These are phyloP conservation scores for Penicillium sp. DNA, from an alignment of 2,329 filamentous ascomycete species.

Conservation along the genomic window DNA sequence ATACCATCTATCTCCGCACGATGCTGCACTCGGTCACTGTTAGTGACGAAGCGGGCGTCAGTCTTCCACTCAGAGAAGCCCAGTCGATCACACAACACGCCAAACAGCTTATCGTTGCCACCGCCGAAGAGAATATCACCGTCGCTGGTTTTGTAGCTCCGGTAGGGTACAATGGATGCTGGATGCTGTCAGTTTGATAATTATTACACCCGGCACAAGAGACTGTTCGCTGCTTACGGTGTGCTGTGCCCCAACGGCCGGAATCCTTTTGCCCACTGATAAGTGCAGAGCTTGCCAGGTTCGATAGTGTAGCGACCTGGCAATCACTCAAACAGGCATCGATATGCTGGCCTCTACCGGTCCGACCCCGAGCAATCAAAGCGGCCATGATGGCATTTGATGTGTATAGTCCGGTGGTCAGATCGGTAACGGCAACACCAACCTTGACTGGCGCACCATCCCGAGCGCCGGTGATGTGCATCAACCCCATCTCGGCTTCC, in stretches of 20 bases:
- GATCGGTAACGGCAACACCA: slow-evolving; percentile 88
- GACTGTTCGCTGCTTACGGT: slow-evolving; percentile 51
- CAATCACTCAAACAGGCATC: slow-evolving; percentile 88
- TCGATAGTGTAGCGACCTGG: slow-evolving; percentile 87
- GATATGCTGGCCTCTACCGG: slow-evolving; percentile 79
- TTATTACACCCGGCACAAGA: background rate
- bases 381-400: slow-evolving; percentile 94
- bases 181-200: slow-evolving; percentile 21
- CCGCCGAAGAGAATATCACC: slow-evolving; percentile 57
- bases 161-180: slow-evolving; percentile 96
- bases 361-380: slow-evolving; percentile 63
- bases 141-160: slow-evolving; percentile 61
- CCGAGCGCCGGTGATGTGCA: slow-evolving; percentile 90
- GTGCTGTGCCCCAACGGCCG: slow-evolving; percentile 90
- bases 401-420: slow-evolving; percentile 90
- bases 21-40: slow-evolving; percentile 54
- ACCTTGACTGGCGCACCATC: slow-evolving; percentile 93
- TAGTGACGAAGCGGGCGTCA: slow-evolving; percentile 51
- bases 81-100: slow-evolving; percentile 50
- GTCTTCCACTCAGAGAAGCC: slow-evolving; percentile 51
- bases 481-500: slow-evolving; percentile 92
- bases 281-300: slow-evolving; percentile 84
- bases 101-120: slow-evolving; percentile 55
- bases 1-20: slow-evolving; percentile 65
- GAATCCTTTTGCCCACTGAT: slow-evolving; percentile 80